A percentile compares a stretch with the other conserved stretches of the same genome.
phyloP scores from a whole-genome alignment of 176 grass and related monocot species.

The Ensete ventricosum region DNA sequence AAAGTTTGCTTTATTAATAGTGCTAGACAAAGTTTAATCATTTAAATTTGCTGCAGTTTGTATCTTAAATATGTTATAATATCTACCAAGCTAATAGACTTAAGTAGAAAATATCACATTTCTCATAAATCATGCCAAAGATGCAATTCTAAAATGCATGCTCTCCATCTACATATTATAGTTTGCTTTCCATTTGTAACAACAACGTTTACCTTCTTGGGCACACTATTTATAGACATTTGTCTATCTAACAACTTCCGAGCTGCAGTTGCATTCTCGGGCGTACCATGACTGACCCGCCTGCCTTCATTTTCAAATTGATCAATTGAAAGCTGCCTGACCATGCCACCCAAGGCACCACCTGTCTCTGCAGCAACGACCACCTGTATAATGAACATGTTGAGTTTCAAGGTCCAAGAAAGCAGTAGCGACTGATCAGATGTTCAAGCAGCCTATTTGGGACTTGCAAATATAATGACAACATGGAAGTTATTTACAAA shows the following conservation, averaged over 20 bases:
- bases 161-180: not conserved
- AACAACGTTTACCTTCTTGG: slow-evolving; percentile 36
- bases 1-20: not conserved
- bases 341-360: slow-evolving; percentile 40
- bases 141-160: not conserved
- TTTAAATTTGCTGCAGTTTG: not conserved
- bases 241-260: slow-evolving; percentile 39
- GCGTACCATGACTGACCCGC: slow-evolving; percentile 37
- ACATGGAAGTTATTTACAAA: not conserved
- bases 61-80: not conserved
- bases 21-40: not conserved
- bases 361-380: slow-evolving; percentile 41
- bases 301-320: slow-evolving; percentile 61
- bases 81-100: not conserved
- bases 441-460: not conserved
- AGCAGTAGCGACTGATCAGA: not conserved
- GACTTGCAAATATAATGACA: not conserved
- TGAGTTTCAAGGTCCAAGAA: not conserved
- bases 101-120: not conserved
- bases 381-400: slow-evolving; percentile 28
- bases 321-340: slow-evolving; percentile 46
- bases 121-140: not conserved
- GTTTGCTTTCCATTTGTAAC: not conserved
- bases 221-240: slow-evolving; percentile 43
- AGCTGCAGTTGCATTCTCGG: slow-evolving; percentile 38